Conservation (phyloP, 1,139 yeast species). For the Martiniozyma asiatica region DNA sequence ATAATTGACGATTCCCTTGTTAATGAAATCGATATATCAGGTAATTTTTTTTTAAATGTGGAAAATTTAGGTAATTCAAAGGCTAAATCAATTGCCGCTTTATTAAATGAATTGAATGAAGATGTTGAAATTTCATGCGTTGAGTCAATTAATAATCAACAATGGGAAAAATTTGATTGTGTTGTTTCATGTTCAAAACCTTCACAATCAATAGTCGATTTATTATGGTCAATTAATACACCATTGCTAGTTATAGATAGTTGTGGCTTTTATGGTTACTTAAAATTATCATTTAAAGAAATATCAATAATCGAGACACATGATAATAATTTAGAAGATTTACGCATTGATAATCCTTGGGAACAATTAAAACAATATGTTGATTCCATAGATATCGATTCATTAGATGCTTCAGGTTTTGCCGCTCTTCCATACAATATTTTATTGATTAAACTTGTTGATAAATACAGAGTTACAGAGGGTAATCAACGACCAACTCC, state of each 20-base stretch:
- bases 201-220: constrained; percentile 21
- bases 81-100: constrained; percentile 29
- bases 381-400: constrained; percentile 41
- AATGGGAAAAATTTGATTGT: constrained; percentile 42
- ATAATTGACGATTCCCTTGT: constrained; percentile 40
- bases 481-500: constrained; percentile 32
- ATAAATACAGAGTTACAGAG: constrained; percentile 30
- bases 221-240: constrained; percentile 33
- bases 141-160: constrained; percentile 17
- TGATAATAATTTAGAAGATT: constrained; percentile 44
- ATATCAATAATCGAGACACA: constrained; percentile 69
- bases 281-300: constrained; percentile 39
- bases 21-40: constrained; percentile 31
- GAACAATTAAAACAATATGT: constrained; percentile 44
- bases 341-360: constrained; percentile 73
- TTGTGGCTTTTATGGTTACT: constrained; percentile 58
- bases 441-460: constrained; percentile 45
- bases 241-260: constrained; percentile 36
- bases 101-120: constrained; percentile 46
- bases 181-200: constrained; percentile 39
- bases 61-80: constrained; percentile 33
- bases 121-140: constrained; percentile 33
- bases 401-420: no score
- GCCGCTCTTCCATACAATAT: constrained; percentile 76
- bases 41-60: constrained; percentile 50